These are phyloP conservation scores for Hypoxylon sp. DNA, from an alignment of 2,329 filamentous ascomycete genomes.

Conservation along the genomic window DNA sequence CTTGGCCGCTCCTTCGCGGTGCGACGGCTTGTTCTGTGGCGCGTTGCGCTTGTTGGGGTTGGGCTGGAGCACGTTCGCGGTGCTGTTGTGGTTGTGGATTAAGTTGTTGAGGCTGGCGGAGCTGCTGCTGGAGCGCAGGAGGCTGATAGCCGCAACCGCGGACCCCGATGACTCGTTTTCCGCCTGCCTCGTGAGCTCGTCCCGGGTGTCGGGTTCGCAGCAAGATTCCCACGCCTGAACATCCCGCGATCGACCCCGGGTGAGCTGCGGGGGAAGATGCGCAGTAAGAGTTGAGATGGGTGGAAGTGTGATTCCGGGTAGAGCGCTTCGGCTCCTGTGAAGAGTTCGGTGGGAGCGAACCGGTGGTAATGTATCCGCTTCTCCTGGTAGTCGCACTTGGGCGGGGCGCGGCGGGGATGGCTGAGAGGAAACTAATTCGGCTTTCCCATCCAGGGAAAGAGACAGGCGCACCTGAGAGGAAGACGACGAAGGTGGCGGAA, in stretches of 20 bases:
- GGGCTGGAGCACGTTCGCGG: conserved; percentile 58
- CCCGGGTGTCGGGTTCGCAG: conserved; percentile 82
- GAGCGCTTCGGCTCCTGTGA: conserved; percentile 78
- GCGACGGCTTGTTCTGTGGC: conserved; percentile 50
- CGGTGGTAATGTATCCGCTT: conserved; percentile 60
- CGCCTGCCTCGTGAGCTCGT: conserved; percentile 83
- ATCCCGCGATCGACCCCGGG: conserved; percentile 83
- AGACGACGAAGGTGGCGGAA: conserved; percentile 57
- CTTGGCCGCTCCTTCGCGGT: conserved; percentile 60
- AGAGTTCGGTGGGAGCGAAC: conserved; percentile 65
- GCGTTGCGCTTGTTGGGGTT: conserved; percentile 76
- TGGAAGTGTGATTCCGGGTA: conserved; percentile 69
- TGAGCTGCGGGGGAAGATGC: conserved; percentile 66
- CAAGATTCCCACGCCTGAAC: conserved; percentile 92
- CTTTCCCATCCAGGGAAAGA: conserved; percentile 88
- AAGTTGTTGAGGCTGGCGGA: conserved; percentile 56
- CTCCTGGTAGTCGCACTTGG: conserved; percentile 62
- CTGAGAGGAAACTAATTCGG: conserved; percentile 81
- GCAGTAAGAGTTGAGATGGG: conserved; percentile 66
- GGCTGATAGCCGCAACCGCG: conserved; percentile 82
- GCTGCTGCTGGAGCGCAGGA: conserved; percentile 79
- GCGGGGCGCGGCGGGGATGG: conserved; percentile 76
- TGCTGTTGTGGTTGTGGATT: conserved; percentile 52
- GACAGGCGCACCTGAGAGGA: conserved; percentile 77
- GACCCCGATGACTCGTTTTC: conserved; percentile 85